Percentiles rank a stretch among this genome's conserved stretches.
phyloP scores from a whole-genome alignment of 164 flowering plant genomes.

The Annona cherimola region DNA sequence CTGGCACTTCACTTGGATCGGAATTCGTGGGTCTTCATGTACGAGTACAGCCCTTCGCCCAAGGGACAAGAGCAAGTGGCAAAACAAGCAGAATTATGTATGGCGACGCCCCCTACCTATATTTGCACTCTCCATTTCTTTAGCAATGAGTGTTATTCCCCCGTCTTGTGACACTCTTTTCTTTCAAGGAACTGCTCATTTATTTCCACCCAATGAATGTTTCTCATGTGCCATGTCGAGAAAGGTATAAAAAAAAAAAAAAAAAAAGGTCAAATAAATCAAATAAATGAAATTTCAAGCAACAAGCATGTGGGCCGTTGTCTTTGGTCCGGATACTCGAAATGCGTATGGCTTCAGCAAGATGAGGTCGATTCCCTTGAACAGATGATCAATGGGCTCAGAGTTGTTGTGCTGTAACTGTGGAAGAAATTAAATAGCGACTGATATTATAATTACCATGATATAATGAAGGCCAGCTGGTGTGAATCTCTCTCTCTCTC shows the following conservation, averaged over 20 bases:
- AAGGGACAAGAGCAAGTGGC: too few species aligned
- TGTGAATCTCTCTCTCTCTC: too few species aligned
- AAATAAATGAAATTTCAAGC: background rate
- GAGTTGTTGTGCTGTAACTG: background rate
- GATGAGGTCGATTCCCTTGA: background rate
- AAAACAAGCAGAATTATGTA: too few species aligned
- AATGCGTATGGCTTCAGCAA: background rate
- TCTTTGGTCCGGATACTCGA: background rate
- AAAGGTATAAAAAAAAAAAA: too few species aligned
- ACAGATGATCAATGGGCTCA: background rate
- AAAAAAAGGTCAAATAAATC: too few species aligned
- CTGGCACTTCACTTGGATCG: too few species aligned
- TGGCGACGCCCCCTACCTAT: too few species aligned
- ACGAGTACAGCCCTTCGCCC: too few species aligned
- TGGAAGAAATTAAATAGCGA: too few species aligned
- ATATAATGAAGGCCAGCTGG: too few species aligned
- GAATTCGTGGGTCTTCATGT: too few species aligned
- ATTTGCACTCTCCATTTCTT: background rate
- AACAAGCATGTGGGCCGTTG: conserved; percentile 1
- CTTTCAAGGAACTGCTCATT: background rate
- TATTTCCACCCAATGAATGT: background rate
- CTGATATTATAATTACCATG: too few species aligned
- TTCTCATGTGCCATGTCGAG: background rate
- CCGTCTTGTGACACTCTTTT: background rate
- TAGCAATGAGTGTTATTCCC: background rate